These are phyloP conservation scores for Plantago major DNA, from an alignment of 257 asterid species.

Conservation along the genomic window DNA sequence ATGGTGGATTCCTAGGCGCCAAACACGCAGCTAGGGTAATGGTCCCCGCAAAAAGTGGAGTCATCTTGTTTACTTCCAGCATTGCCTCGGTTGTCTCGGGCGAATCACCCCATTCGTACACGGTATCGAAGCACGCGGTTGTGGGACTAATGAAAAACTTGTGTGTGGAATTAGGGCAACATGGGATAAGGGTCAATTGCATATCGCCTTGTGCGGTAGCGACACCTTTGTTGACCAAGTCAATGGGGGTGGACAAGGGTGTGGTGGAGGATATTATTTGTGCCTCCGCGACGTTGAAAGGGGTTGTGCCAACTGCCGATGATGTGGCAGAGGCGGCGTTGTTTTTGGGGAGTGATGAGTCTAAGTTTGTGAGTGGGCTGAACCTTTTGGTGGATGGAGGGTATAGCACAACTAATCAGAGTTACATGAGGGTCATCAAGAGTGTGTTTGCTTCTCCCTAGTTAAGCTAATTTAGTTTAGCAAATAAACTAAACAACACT, in stretches of 20 bases:
- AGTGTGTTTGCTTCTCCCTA: slow-evolving; percentile 20
- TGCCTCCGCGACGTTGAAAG: slow-evolving; percentile 58
- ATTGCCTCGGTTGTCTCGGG: slow-evolving; percentile 47
- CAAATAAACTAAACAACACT: too few relatives aligned
- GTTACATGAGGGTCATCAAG: slow-evolving; percentile 34
- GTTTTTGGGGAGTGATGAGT: slow-evolving; percentile 53
- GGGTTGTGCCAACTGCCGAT: slow-evolving; percentile 45
- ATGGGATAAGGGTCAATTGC: slow-evolving; percentile 64
- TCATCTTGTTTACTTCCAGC: slow-evolving; percentile 58
- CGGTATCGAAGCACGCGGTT: slow-evolving; percentile 66
- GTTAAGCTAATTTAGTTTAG: background rate
- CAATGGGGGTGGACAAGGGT: slow-evolving; percentile 42
- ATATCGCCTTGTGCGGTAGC: slow-evolving; percentile 78
- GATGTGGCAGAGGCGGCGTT: slow-evolving; percentile 90
- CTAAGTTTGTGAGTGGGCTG: slow-evolving; percentile 62
- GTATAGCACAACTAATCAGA: slow-evolving; percentile 55
- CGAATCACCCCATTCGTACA: slow-evolving; percentile 57
- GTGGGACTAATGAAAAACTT: slow-evolving; percentile 64
- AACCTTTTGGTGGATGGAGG: slow-evolving; percentile 81
- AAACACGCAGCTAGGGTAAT: slow-evolving; percentile 71
- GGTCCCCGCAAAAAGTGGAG: slow-evolving; percentile 67
- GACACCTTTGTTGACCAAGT: slow-evolving; percentile 46
- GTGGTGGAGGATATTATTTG: slow-evolving; percentile 48
- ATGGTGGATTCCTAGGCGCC: slow-evolving; percentile 61
- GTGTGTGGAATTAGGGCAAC: slow-evolving; percentile 64